Conservation (phyloP, 805 yeast species). For the Candida glaebosa region DNA sequence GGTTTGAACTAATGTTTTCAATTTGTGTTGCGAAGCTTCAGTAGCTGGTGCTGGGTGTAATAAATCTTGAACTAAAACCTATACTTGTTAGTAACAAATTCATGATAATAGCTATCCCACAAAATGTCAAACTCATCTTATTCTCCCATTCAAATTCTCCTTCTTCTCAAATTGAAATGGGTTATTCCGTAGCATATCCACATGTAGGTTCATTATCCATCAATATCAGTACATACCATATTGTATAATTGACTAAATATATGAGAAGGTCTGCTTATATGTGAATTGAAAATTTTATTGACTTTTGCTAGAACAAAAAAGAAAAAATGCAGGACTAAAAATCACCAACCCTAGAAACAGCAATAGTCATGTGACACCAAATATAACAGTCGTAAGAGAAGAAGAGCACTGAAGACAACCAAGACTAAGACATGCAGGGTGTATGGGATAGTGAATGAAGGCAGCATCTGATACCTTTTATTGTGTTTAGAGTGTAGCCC, state of each 20-base stretch:
- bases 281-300: not conserved
- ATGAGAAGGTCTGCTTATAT: not conserved
- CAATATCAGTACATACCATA: not conserved
- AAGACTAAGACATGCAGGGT: no score
- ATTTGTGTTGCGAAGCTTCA: constrained; percentile 96
- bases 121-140: no score
- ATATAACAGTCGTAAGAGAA: no score
- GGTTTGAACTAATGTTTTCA: constrained; percentile 93
- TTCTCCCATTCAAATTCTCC: no score
- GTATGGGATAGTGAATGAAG: no score
- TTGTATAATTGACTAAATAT: not conserved
- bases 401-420: no score
- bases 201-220: no score
- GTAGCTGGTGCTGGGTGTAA: constrained; percentile 97
- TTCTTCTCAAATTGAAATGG: no score
- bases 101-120: no score
- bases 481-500: no score
- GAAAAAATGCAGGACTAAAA: not conserved
- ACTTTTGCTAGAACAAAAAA: not conserved
- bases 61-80: constrained; percentile 98
- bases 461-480: no score
- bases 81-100: constrained; percentile 22
- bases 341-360: not conserved
- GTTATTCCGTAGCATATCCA: no score
- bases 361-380: not conserved